These are phyloP conservation scores for Micractinium sp. DNA, from an alignment of 139 green algal genomes.

Conservation along the genomic window DNA sequence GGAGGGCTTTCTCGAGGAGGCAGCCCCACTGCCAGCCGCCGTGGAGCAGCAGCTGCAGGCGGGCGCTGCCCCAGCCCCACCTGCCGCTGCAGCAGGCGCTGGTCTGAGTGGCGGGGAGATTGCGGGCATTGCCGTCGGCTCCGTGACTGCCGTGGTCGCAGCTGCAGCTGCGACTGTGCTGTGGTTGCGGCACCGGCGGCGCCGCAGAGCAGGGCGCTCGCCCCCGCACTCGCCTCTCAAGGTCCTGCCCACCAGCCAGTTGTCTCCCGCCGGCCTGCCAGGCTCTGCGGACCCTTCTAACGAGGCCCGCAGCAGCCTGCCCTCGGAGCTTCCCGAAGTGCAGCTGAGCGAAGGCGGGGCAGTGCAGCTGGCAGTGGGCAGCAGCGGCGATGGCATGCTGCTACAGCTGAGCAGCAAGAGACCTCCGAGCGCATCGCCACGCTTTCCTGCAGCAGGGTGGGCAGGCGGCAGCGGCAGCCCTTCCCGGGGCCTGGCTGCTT, in stretches of 20 bases:
- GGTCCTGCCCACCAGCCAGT: not conserved
- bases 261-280: not conserved
- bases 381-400: not conserved
- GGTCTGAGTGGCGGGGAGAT: not conserved
- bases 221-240: not conserved
- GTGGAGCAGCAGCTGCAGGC: not conserved
- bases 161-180: not conserved
- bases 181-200: not conserved
- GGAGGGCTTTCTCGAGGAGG: not conserved
- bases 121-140: not conserved
- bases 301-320: not conserved
- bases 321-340: not conserved
- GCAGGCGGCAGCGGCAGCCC: not conserved
- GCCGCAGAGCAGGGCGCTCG: not conserved
- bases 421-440: not conserved
- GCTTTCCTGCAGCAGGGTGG: not conserved
- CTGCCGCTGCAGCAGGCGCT: not conserved
- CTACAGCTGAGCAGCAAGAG: not conserved
- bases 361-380: not conserved
- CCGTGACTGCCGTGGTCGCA: not conserved
- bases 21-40: not conserved
- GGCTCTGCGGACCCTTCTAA: not conserved
- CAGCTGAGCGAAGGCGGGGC: not conserved
- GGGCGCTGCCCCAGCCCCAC: not conserved
- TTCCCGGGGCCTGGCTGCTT: not conserved